Evolutionary conservation across 140 eudicot species (phyloP).

Genomic region (Cichorium intybus): DNA sequence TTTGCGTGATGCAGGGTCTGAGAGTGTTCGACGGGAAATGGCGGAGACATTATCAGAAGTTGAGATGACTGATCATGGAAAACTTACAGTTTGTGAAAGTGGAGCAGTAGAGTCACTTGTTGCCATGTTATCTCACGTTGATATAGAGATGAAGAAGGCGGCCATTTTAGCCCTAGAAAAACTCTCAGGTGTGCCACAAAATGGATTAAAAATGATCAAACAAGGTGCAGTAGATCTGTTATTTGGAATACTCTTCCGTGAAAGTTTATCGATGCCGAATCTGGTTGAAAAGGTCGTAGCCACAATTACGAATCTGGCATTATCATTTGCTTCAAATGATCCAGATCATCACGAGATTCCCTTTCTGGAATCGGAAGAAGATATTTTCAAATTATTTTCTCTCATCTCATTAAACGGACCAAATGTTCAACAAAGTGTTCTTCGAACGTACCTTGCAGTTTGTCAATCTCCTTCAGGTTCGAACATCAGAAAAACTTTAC

Average conservation of each 20-base stretch:
- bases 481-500: slow-evolving; percentile 34
- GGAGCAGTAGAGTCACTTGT: slow-evolving; percentile 43
- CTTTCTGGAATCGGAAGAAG: slow-evolving; percentile 46
- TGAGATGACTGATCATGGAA: slow-evolving; percentile 47
- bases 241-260: slow-evolving; percentile 50
- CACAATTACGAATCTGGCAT: slow-evolving; percentile 44
- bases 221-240: slow-evolving; percentile 37
- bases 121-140: slow-evolving; percentile 33
- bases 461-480: slow-evolving; percentile 42
- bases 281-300: slow-evolving; percentile 41
- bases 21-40: slow-evolving; percentile 33
- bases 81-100: slow-evolving; percentile 34
- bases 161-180: slow-evolving; percentile 48
- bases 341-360: slow-evolving; percentile 10
- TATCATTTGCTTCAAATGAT: slow-evolving; percentile 26
- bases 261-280: slow-evolving; percentile 45
- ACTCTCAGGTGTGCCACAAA: slow-evolving; percentile 44
- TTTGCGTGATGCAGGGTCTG: slow-evolving; percentile 48
- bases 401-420: slow-evolving; percentile 46
- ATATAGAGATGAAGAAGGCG: slow-evolving; percentile 35
- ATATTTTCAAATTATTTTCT: slow-evolving; percentile 49
- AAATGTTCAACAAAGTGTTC: slow-evolving; percentile 46
- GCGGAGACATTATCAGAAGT: slow-evolving; percentile 47
- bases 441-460: slow-evolving; percentile 45
- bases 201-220: slow-evolving; percentile 40